Conservation (phyloP, 164 flowering plant species). For the Sedum album region DNA sequence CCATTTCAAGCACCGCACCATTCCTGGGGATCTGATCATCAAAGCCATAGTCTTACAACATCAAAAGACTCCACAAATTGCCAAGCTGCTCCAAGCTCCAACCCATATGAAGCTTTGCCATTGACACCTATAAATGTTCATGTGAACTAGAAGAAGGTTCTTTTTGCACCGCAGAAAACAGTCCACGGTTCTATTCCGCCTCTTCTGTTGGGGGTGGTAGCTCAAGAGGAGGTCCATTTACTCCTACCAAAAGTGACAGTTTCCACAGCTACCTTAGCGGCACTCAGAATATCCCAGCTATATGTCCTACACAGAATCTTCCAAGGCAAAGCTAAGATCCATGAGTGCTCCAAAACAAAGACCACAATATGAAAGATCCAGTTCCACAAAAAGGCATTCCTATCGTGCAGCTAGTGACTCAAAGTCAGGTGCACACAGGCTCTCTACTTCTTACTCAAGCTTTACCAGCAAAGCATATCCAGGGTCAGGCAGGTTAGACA, state of each 20-base stretch:
- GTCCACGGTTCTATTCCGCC: conserved; percentile 38
- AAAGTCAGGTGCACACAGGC: conserved; percentile 26
- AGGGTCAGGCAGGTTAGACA: conserved; percentile 75
- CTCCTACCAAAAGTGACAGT: conserved; percentile 47
- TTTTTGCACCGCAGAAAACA: conserved; percentile 40
- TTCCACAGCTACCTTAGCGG: conserved; percentile 39
- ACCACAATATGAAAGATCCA: conserved; percentile 42
- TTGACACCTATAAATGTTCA: conserved; percentile 20
- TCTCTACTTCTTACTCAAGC: conserved; percentile 34
- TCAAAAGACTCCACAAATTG: conserved; percentile 28
- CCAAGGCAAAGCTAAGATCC: conserved; percentile 47
- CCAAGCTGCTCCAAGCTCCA: conserved; percentile 14
- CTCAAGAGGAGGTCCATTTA: conserved; percentile 32
- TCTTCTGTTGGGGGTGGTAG: conserved; percentile 30
- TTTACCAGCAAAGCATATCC: conserved; percentile 60
- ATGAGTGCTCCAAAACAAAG: conserved; percentile 60
- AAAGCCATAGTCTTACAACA: conserved; percentile 25
- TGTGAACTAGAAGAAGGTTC: conserved; percentile 23
- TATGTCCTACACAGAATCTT: conserved; percentile 55
- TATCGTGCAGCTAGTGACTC: conserved; percentile 35
- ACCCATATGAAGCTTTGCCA: conserved; percentile 9
- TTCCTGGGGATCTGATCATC: conserved; percentile 19
- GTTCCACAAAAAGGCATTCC: conserved; percentile 35
- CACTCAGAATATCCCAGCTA: conserved; percentile 45
- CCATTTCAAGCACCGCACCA: conserved; percentile 23